These are phyloP conservation scores for Kuraishia molischiana DNA, from an alignment of 805 yeast genomes.

Conservation along the genomic window DNA sequence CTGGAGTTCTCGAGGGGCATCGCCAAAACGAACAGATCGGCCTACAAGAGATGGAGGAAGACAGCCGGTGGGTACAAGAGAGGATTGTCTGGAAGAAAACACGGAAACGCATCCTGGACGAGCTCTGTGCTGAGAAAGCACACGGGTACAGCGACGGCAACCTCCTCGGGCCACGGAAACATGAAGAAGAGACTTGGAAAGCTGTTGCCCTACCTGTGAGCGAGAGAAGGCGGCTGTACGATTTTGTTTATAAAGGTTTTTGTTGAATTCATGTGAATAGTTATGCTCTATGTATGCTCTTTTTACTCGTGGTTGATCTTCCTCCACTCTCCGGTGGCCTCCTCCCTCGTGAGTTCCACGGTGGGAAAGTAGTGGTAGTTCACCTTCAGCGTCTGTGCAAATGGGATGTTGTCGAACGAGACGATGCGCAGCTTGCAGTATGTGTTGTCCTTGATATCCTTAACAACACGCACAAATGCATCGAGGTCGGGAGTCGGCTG, in stretches of 20 bases:
- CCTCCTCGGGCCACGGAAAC: constrained; percentile 33
- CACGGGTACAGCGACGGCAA: constrained; percentile 49
- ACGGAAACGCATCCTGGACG: constrained; percentile 89
- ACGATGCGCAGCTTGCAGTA: constrained; percentile 76
- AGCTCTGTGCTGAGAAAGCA: constrained; percentile 46
- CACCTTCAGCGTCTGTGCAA: constrained; percentile 77
- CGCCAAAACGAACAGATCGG: constrained; percentile 78
- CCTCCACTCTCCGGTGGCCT: constrained; percentile 43
- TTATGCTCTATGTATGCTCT: constrained; percentile 6
- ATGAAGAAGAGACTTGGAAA: constrained; percentile 53
- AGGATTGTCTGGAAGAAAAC: constrained; percentile 79
- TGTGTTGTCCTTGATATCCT: constrained; percentile 63
- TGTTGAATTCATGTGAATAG: constrained; percentile 1
- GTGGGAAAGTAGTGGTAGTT: constrained; percentile 87
- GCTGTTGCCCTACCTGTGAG: constrained; percentile 36
- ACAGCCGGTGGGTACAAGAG: constrained; percentile 61
- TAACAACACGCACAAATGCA: constrained; percentile 57
- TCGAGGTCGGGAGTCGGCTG: constrained; percentile 59
- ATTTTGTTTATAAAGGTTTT: background rate
- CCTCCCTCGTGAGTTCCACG: constrained; percentile 45
- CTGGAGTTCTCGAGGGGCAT: constrained; percentile 10
- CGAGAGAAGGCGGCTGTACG: background rate
- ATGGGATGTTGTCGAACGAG: constrained; percentile 78
- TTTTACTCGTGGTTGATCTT: constrained; percentile 25
- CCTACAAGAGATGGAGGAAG: constrained; percentile 79